A percentile compares a stretch with the other conserved stretches of the same genome.
Conservation (phyloP, 1,284 basidiomycete species). For the Gomphus bonarii region DNA sequence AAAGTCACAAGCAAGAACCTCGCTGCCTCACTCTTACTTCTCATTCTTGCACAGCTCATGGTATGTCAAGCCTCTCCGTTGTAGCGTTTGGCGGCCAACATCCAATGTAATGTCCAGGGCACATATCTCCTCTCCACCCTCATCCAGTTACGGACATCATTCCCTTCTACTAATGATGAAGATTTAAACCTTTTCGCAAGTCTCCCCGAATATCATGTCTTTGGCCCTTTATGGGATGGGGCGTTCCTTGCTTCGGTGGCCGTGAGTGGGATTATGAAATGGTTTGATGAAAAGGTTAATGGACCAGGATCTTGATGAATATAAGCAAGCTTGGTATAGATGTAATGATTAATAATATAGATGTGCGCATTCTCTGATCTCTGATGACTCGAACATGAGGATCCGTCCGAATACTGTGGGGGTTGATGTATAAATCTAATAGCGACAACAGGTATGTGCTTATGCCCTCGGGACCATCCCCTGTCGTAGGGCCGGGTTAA, state of each 20-base stretch:
- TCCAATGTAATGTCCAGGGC: slow-evolving; percentile 31
- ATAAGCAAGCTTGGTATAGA: background rate
- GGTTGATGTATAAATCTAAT: background rate
- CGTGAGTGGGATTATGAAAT: slow-evolving; percentile 35
- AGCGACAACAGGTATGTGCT: background rate
- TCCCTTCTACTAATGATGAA: slow-evolving; percentile 42
- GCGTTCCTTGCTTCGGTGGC: slow-evolving; percentile 50
- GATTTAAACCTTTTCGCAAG: slow-evolving; percentile 55
- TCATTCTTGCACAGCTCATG: slow-evolving; percentile 70
- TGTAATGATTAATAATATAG: background rate
- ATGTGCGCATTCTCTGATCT: background rate
- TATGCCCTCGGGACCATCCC: background rate
- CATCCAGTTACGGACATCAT: slow-evolving; percentile 66
- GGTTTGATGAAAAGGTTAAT: slow-evolving; percentile 26
- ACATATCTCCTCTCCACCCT: slow-evolving; percentile 71
- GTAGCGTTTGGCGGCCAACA: background rate
- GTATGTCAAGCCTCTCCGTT: slow-evolving; percentile 27
- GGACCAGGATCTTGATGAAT: background rate
- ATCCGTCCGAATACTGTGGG: background rate
- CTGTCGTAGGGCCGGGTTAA: no score
- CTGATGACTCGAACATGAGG: background rate
- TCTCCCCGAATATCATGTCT: slow-evolving; percentile 62
- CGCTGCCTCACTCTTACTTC: slow-evolving; percentile 59
- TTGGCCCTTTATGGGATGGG: slow-evolving; percentile 63
- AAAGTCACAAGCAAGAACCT: slow-evolving; percentile 56